Conservation (phyloP, 2,329 filamentous ascomycete species). For the Pseudogymnoascus destructans region DNA sequence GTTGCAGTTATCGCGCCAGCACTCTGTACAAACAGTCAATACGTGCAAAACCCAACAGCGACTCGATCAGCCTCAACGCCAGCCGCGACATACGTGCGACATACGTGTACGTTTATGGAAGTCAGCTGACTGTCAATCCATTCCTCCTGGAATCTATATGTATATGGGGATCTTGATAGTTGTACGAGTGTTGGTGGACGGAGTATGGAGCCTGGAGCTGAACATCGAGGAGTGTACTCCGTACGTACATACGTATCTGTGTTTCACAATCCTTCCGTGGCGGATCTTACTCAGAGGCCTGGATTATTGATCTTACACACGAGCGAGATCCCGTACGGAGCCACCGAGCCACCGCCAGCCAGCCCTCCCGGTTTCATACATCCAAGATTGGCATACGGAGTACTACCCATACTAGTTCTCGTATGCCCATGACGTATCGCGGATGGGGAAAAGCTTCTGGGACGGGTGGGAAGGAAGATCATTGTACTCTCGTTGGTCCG, state of each 20-base stretch:
- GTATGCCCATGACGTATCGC: not conserved
- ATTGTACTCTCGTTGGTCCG: not conserved
- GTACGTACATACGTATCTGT: too few relatives aligned
- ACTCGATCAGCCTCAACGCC: not conserved
- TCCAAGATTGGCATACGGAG: not conserved
- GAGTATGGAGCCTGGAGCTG: not conserved
- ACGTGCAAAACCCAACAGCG: not conserved
- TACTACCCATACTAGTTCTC: not conserved
- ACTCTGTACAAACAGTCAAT: not conserved
- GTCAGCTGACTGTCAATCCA: not conserved
- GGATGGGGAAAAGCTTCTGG: not conserved
- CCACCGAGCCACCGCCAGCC: too few relatives aligned
- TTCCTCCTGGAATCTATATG: not conserved
- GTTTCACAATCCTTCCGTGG: not conserved
- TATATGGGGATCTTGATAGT: not conserved
- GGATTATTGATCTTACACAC: not conserved
- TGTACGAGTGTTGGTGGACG: not conserved
- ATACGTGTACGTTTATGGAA: conserved; percentile 6
- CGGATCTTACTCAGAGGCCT: not conserved
- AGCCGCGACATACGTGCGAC: not conserved
- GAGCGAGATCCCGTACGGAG: not conserved
- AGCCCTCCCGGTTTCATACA: not conserved
- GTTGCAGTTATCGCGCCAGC: not conserved
- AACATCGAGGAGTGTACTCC: not conserved
- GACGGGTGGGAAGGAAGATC: not conserved